Percentiles rank a stretch among this genome's conserved stretches.
Evolutionary conservation across 2,329 filamentous ascomycete species (phyloP).

Genomic region (Penicillium sp.): DNA sequence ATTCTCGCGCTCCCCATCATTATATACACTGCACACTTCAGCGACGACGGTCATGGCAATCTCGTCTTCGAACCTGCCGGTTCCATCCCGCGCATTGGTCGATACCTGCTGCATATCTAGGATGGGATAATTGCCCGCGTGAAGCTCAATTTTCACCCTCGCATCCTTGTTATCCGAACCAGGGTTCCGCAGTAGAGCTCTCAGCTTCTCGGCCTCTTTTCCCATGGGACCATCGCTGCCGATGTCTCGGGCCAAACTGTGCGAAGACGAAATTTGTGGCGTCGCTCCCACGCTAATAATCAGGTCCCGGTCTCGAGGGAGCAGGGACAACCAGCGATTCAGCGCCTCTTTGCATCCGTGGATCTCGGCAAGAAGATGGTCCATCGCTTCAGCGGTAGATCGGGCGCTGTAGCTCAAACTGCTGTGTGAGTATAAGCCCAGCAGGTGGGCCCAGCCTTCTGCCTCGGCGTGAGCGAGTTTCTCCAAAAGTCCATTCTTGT

Average conservation of each 20-base stretch:
- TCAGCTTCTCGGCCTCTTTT: conserved; percentile 11
- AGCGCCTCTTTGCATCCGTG: conserved; percentile 36
- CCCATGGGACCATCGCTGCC: conserved; percentile 30
- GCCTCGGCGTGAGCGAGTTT: conserved; percentile 23
- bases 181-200: conserved; percentile 25
- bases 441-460: conserved; percentile 37
- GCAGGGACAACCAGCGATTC: conserved; percentile 12
- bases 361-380: conserved; percentile 57
- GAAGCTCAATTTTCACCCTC: conserved; percentile 57
- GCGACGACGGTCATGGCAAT: conserved; percentile 64
- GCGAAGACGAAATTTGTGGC: conserved; percentile 62
- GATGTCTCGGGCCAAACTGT: conserved; percentile 48
- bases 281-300: conserved; percentile 69
- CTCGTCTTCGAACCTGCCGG: conserved; percentile 38
- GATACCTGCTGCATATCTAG: conserved; percentile 75
- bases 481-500: conserved; percentile 29
- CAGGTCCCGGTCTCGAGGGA: conserved; percentile 27
- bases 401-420: conserved; percentile 62
- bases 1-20: conserved; percentile 47
- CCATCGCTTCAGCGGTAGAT: conserved; percentile 53
- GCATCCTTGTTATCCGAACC: conserved; percentile 11
- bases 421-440: conserved; percentile 67
- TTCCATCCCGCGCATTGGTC: conserved; percentile 54
- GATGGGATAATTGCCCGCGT: conserved; percentile 69
- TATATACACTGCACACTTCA: conserved; percentile 65